Percentiles rank a stretch among this genome's conserved stretches.
phyloP scores from a whole-genome alignment of 1,284 basidiomycete genomes.

The Cystobasidium pallidum region DNA sequence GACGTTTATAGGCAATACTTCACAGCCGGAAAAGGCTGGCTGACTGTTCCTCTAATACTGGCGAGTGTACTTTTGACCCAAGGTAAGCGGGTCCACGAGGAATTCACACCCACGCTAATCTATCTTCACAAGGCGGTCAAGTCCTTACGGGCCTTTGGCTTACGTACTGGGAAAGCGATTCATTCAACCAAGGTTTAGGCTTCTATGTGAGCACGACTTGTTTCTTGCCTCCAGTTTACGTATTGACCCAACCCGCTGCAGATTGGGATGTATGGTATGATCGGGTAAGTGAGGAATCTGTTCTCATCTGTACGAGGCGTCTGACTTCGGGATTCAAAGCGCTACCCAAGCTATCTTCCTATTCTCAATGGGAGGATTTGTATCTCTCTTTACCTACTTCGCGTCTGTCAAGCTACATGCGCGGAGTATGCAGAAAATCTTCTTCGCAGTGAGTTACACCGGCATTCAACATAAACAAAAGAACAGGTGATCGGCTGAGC shows the following conservation, averaged over 20 bases:
- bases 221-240: conserved; percentile 56
- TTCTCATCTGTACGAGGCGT: not conserved
- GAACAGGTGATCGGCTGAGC: not conserved
- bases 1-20: conserved; percentile 34
- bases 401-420: conserved; percentile 52
- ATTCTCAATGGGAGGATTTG: conserved; percentile 59
- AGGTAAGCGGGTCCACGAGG: not conserved
- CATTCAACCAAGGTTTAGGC: conserved; percentile 52
- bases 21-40: conserved; percentile 29
- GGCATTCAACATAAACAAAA: conserved; percentile 64
- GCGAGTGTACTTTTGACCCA: conserved; percentile 10
- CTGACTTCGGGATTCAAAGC: conserved; percentile 59
- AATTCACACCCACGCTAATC: not conserved
- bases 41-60: conserved; percentile 22
- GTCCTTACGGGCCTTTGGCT: conserved; percentile 26
- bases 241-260: not conserved
- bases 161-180: conserved; percentile 36
- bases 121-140: conserved; percentile 12
- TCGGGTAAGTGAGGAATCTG: not conserved
- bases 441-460: conserved; percentile 59
- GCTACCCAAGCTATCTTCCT: conserved; percentile 64
- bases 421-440: conserved; percentile 48
- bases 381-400: conserved; percentile 49
- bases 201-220: conserved; percentile 73
- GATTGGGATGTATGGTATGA: conserved; percentile 31